phyloP scores from a whole-genome alignment of 306 rosid species.

The Vachellia pachyceras region DNA sequence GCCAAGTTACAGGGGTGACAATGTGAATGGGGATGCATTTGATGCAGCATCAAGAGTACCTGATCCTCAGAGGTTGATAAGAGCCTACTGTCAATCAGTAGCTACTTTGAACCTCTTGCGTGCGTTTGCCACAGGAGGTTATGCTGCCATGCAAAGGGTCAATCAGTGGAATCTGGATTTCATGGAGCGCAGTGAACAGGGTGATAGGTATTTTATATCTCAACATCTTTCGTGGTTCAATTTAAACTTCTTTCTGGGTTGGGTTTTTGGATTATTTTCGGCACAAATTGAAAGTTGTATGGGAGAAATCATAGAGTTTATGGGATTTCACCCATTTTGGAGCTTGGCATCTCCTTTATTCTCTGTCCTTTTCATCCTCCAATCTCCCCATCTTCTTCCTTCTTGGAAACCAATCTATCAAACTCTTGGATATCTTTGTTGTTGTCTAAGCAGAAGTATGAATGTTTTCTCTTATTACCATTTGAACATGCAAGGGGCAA shows the following conservation, averaged over 20 bases:
- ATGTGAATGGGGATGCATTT: slow-evolving; percentile 25
- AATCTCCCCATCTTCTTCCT: neutral
- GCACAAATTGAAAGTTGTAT: neutral
- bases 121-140: slow-evolving; percentile 25
- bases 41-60: slow-evolving; percentile 15
- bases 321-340: neutral
- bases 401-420: neutral
- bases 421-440: neutral
- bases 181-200: slow-evolving; percentile 27
- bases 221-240: neutral
- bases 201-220: slow-evolving; percentile 4
- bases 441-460: neutral
- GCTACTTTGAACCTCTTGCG: slow-evolving; percentile 29
- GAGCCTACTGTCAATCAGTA: slow-evolving; percentile 21
- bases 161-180: slow-evolving; percentile 25
- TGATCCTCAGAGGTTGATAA: slow-evolving; percentile 21
- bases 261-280: neutral
- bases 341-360: neutral
- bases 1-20: slow-evolving; percentile 23
- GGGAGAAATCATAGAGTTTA: neutral
- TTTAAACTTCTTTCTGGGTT: neutral
- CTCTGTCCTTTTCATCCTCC: neutral
- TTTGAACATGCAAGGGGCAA: neutral
- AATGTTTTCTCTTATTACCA: neutral
- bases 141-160: slow-evolving; percentile 32